phyloP scores from a whole-genome alignment of 371 early-diverging fungal genomes.

The Umbelopsis sp. region DNA sequence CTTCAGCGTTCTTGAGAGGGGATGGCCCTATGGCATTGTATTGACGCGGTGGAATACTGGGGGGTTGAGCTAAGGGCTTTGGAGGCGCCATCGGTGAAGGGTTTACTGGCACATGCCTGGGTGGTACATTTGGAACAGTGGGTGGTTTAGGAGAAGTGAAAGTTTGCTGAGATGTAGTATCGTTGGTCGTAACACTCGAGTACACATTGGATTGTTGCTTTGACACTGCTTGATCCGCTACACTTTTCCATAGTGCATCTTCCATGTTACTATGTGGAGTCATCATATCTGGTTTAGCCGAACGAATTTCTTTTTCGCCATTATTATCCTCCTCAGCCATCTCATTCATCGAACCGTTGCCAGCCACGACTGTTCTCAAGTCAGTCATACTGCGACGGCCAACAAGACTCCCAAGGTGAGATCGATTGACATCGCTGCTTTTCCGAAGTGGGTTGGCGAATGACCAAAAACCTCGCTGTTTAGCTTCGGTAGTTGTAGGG shows the following conservation, averaged over 20 bases:
- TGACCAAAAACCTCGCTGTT: constrained; percentile 16
- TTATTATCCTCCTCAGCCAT: neutral
- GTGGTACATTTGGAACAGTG: constrained; percentile 12
- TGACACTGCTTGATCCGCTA: constrained; percentile 11
- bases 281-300: neutral
- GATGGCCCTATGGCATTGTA: neutral
- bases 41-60: constrained; percentile 4
- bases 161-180: neutral
- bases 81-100: constrained; percentile 1
- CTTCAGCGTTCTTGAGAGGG: neutral
- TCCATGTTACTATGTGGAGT: neutral
- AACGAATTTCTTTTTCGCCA: neutral
- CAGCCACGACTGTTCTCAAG: neutral
- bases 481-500: constrained; percentile 6
- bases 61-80: neutral
- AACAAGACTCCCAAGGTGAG: constrained; percentile 1
- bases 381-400: constrained; percentile 16
- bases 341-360: neutral
- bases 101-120: neutral
- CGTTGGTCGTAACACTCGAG: neutral
- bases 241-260: neutral
- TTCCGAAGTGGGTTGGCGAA: constrained; percentile 4
- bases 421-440: neutral
- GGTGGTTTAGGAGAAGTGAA: constrained; percentile 18
- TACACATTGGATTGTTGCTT: neutral